These are phyloP conservation scores for Cadophora sp. DNA, from an alignment of 2,329 filamentous ascomycete species.

Conservation along the genomic window DNA sequence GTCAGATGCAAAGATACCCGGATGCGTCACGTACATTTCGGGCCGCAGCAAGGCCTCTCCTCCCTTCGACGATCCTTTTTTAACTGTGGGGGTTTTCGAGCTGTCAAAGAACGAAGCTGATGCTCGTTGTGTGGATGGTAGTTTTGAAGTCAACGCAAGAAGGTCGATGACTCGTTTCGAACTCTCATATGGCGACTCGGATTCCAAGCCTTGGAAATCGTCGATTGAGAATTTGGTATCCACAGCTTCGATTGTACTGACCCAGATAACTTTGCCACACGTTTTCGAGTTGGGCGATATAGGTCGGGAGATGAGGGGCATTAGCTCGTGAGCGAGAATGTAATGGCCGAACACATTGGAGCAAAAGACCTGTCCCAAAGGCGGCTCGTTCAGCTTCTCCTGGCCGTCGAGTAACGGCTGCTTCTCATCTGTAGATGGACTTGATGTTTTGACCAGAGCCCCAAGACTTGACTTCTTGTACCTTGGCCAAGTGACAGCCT, in stretches of 20 bases:
- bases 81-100: slow-evolving; percentile 39
- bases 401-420: slow-evolving; percentile 38
- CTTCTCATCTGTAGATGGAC: slow-evolving; percentile 32
- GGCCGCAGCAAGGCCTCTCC: slow-evolving; percentile 51
- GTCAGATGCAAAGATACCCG: slow-evolving; percentile 83
- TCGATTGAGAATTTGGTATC: slow-evolving; percentile 59
- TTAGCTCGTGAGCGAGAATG: slow-evolving; percentile 80
- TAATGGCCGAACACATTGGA: slow-evolving; percentile 98
- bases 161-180: slow-evolving; percentile 89
- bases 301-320: slow-evolving; percentile 66
- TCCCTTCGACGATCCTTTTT: slow-evolving; percentile 31
- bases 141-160: slow-evolving; percentile 73
- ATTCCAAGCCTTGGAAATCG: slow-evolving; percentile 78
- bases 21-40: slow-evolving; percentile 80
- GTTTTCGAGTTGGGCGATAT: slow-evolving; percentile 34
- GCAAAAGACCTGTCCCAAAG: slow-evolving; percentile 82
- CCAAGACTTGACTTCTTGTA: slow-evolving; percentile 73
- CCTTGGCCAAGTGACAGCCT: slow-evolving; percentile 76
- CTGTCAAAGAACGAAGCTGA: slow-evolving; percentile 62
- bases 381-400: slow-evolving; percentile 54
- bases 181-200: slow-evolving; percentile 75
- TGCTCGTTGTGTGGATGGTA: slow-evolving; percentile 67
- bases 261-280: slow-evolving; percentile 74
- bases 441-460: slow-evolving; percentile 51
- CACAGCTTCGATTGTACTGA: slow-evolving; percentile 78